These are phyloP conservation scores for Tuber borchii DNA, from an alignment of 495 filamentous ascomycete genomes.

Conservation along the genomic window DNA sequence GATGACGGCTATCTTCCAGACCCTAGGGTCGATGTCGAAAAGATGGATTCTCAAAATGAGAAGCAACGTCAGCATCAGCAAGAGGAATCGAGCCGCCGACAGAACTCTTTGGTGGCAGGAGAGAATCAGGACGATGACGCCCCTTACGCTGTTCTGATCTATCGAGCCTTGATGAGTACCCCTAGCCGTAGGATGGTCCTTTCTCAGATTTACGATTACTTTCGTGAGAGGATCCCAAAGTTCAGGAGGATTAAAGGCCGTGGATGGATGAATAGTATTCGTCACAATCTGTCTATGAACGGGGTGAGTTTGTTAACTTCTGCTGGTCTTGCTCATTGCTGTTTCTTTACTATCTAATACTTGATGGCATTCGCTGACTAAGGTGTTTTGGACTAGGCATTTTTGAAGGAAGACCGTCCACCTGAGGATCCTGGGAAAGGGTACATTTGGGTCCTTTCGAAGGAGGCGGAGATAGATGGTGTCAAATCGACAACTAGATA, in stretches of 20 bases:
- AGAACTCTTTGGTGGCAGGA: background rate
- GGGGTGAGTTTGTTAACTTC: conserved; percentile 53
- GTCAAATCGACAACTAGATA: conserved; percentile 72
- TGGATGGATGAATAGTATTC: conserved; percentile 96
- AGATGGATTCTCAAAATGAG: background rate
- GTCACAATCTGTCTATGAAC: conserved; percentile 98
- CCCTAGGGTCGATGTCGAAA: background rate
- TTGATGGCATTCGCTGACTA: background rate
- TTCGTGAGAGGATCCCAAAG: conserved; percentile 72
- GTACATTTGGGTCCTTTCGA: conserved; percentile 57
- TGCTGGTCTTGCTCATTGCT: background rate
- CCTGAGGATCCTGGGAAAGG: conserved; percentile 22
- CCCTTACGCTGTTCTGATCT: conserved; percentile 85
- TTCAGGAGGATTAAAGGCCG: conserved; percentile 56
- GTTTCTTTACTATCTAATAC: background rate
- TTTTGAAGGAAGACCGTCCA: conserved; percentile 35
- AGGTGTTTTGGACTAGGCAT: conserved; percentile 27
- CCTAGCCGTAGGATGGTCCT: conserved; percentile 64
- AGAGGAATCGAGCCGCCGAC: background rate
- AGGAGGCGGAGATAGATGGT: conserved; percentile 54
- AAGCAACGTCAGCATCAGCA: background rate
- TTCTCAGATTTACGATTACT: conserved; percentile 87
- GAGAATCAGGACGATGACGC: conserved; percentile 29
- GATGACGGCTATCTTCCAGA: conserved; percentile 11
- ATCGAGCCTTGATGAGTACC: conserved; percentile 61